Percentiles rank a stretch among this genome's conserved stretches.
These are phyloP conservation scores for Stagonosporopsis rhizophila DNA, from an alignment of 2,329 filamentous ascomycete genomes.

Conservation along the genomic window DNA sequence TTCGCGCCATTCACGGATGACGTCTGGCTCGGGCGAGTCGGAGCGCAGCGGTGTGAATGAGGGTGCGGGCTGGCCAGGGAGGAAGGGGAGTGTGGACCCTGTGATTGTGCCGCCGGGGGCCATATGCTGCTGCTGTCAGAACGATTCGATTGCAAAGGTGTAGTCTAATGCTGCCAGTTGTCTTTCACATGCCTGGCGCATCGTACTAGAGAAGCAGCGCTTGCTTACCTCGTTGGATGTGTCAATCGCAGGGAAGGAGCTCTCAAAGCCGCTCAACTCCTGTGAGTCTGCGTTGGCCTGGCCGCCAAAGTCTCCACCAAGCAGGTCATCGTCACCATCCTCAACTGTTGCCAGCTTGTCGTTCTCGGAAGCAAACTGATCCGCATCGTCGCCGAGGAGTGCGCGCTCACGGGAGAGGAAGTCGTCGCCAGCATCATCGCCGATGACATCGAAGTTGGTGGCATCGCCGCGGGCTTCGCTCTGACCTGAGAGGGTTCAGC, in stretches of 20 bases:
- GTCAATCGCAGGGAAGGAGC: conserved; percentile 86
- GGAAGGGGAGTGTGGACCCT: conserved; percentile 67
- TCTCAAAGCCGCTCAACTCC: conserved; percentile 74
- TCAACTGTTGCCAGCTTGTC: conserved; percentile 71
- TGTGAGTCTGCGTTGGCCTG: conserved; percentile 50
- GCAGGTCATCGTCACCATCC: conserved; percentile 72
- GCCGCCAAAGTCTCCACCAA: conserved; percentile 64
- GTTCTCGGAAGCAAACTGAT: conserved; percentile 81
- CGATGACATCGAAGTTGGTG: conserved; percentile 55
- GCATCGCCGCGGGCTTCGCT: conserved; percentile 66
- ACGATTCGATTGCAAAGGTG: background rate
- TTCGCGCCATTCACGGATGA: conserved; percentile 89
- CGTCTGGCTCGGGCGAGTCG: conserved; percentile 85
- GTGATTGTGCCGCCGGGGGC: conserved; percentile 82
- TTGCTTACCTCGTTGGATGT: conserved; percentile 71
- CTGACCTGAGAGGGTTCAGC: conserved; percentile 63
- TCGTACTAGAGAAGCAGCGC: background rate
- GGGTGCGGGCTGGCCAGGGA: conserved; percentile 45
- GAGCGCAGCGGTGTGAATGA: conserved; percentile 59
- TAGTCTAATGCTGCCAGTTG: conserved; percentile 4
- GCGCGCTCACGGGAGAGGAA: conserved; percentile 94
- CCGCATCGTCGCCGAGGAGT: conserved; percentile 87
- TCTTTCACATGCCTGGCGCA: conserved; percentile 9
- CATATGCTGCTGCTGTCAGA: conserved; percentile 62
- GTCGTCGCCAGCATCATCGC: conserved; percentile 72